Conservation (phyloP, 306 rosid species). For the Cucurbita argyrosperma region DNA sequence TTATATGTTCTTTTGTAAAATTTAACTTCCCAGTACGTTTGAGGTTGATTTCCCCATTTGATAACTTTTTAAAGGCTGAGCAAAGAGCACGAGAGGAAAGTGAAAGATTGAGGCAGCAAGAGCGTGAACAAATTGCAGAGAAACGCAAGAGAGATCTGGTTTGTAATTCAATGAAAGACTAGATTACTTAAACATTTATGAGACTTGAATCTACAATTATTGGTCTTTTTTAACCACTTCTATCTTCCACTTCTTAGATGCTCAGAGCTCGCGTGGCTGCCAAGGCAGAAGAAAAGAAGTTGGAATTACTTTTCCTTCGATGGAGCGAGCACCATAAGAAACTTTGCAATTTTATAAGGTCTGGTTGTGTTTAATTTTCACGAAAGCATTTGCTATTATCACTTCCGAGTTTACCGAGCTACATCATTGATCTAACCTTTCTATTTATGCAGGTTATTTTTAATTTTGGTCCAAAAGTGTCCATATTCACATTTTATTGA, state of each 20-base stretch:
- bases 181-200: background rate
- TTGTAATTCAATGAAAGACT: background rate
- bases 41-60: slow-evolving; percentile 47
- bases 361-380: slow-evolving; percentile 1
- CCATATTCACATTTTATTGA: slow-evolving; percentile 98
- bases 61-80: slow-evolving; percentile 54
- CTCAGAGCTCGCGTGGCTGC: slow-evolving; percentile 95
- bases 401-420: background rate
- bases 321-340: slow-evolving; percentile 93
- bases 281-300: slow-evolving; percentile 90
- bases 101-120: slow-evolving; percentile 77
- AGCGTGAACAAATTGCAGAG: slow-evolving; percentile 83
- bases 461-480: slow-evolving; percentile 98
- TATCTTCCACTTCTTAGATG: slow-evolving; percentile 28
- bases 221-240: slow-evolving; percentile 1
- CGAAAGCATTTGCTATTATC: background rate
- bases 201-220: background rate
- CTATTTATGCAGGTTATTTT: slow-evolving; percentile 75
- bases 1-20: background rate
- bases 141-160: slow-evolving; percentile 92
- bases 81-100: slow-evolving; percentile 98
- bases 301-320: slow-evolving; percentile 90
- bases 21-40: background rate
- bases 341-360: slow-evolving; percentile 95
- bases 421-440: slow-evolving; percentile 7